Evolutionary conservation across 768 basidiomycete species (phyloP).

Genomic region (Ramaria sp.): DNA sequence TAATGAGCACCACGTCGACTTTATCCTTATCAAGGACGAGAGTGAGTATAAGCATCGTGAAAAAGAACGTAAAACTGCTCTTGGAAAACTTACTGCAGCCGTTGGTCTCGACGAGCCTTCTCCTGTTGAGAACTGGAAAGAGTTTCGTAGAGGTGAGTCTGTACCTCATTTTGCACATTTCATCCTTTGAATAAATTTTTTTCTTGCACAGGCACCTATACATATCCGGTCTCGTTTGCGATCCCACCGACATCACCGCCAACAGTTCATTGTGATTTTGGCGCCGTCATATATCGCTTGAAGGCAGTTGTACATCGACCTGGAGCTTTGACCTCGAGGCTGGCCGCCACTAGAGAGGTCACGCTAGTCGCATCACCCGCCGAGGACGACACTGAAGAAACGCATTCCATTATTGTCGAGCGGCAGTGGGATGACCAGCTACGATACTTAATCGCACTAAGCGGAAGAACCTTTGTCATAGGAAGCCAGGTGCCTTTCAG

Average conservation of each 20-base stretch:
- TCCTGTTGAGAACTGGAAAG: slow-evolving; percentile 46
- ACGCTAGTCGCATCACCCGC: slow-evolving; percentile 62
- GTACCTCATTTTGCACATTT: background rate
- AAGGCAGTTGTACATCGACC: slow-evolving; percentile 77
- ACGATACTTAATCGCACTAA: slow-evolving; percentile 67
- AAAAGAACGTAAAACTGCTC: slow-evolving; percentile 13
- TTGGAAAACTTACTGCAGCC: background rate
- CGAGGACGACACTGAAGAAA: slow-evolving; percentile 60
- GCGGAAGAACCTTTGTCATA: slow-evolving; percentile 68
- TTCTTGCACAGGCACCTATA: slow-evolving; percentile 60
- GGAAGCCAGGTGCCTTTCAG: slow-evolving; percentile 74
- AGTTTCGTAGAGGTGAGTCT: slow-evolving; percentile 71
- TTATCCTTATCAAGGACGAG: slow-evolving; percentile 10
- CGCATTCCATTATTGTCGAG: slow-evolving; percentile 53
- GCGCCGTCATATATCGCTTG: slow-evolving; percentile 67
- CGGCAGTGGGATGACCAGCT: slow-evolving; percentile 86
- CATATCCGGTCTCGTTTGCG: slow-evolving; percentile 86
- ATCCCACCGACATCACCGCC: slow-evolving; percentile 77
- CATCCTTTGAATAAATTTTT: background rate
- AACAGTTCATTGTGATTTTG: slow-evolving; percentile 61
- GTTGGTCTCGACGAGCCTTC: background rate
- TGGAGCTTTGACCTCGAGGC: slow-evolving; percentile 65
- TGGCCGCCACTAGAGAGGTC: slow-evolving; percentile 62
- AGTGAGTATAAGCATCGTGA: slow-evolving; percentile 9
- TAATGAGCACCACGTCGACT: background rate